These are phyloP conservation scores for Jaminaea rosea DNA, from an alignment of 1,284 basidiomycete species.

Conservation along the genomic window DNA sequence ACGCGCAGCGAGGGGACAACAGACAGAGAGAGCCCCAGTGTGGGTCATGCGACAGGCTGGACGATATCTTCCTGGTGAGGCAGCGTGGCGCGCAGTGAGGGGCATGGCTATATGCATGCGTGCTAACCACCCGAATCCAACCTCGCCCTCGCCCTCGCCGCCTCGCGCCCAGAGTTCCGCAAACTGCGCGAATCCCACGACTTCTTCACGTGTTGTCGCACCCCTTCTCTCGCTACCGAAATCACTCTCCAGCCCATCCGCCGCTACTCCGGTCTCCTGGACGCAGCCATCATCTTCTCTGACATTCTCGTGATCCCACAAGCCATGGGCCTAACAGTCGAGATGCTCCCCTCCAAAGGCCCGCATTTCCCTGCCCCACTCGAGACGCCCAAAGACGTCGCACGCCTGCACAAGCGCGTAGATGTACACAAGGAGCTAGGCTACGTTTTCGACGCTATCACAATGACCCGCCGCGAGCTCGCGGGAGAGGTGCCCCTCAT, in stretches of 20 bases:
- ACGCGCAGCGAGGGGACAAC: constrained; percentile 76
- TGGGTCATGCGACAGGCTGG: constrained; percentile 99
- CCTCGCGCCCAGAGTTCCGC: constrained; percentile 39
- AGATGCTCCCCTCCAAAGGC: constrained; percentile 45
- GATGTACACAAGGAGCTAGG: constrained; percentile 45
- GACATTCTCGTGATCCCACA: constrained; percentile 47
- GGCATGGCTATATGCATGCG: not conserved
- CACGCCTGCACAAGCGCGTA: constrained; percentile 37
- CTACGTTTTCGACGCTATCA: constrained; percentile 44
- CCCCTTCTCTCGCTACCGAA: constrained; percentile 41
- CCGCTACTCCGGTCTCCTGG: constrained; percentile 40
- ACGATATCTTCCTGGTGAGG: constrained; percentile 79
- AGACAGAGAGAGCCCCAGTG: constrained; percentile 82
- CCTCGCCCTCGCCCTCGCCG: not conserved
- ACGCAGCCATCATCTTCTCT: constrained; percentile 46
- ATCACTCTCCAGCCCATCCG: constrained; percentile 45
- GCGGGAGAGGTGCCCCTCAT: constrained; percentile 45
- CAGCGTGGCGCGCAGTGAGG: not conserved
- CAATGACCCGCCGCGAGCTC: constrained; percentile 35
- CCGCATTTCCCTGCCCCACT: constrained; percentile 43
- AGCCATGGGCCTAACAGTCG: constrained; percentile 45
- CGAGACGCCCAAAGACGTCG: constrained; percentile 35
- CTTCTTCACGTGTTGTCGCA: constrained; percentile 46
- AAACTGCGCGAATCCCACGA: constrained; percentile 43
- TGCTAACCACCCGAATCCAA: too few relatives aligned